Conservation (phyloP, 2,329 filamentous ascomycete genomes). For the Cladophialophora carrionii region DNA sequence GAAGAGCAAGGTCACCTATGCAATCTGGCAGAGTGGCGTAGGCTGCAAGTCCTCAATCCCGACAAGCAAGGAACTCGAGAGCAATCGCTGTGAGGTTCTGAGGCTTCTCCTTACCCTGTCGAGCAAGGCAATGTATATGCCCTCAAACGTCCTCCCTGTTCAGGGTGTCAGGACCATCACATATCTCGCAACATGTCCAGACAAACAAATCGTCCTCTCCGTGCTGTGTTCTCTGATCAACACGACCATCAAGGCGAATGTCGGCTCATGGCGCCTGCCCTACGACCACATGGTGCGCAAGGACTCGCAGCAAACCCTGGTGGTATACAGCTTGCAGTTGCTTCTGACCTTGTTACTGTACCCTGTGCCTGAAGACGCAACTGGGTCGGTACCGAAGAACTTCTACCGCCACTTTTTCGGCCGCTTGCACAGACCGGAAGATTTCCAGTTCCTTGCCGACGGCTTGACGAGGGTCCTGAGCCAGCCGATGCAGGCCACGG, state of each 20-base stretch:
- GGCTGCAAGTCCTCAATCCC: slow-evolving; percentile 88
- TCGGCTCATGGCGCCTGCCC: slow-evolving; percentile 88
- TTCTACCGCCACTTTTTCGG: slow-evolving; percentile 92
- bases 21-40: slow-evolving; percentile 97
- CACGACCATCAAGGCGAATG: slow-evolving; percentile 94
- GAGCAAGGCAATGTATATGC: slow-evolving; percentile 92
- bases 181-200: slow-evolving; percentile 82
- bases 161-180: slow-evolving; percentile 83
- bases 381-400: slow-evolving; percentile 73
- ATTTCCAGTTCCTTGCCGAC: slow-evolving; percentile 96
- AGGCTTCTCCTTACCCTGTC: slow-evolving; percentile 82
- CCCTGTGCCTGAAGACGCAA: slow-evolving; percentile 77
- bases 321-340: slow-evolving; percentile 89
- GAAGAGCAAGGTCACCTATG: slow-evolving; percentile 81
- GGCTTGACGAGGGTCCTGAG: slow-evolving; percentile 91
- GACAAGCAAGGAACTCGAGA: slow-evolving; percentile 90
- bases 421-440: slow-evolving; percentile 85
- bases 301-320: slow-evolving; percentile 84
- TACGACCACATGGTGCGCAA: slow-evolving; percentile 92
- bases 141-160: slow-evolving; percentile 75
- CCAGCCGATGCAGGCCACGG: slow-evolving; percentile 75
- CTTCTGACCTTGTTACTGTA: slow-evolving; percentile 85
- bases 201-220: slow-evolving; percentile 90
- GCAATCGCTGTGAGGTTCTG: slow-evolving; percentile 86
- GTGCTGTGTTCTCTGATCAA: slow-evolving; percentile 91